Evolutionary conservation across 257 asterid species (phyloP).

Genomic region (Solanum gandarillasii): DNA sequence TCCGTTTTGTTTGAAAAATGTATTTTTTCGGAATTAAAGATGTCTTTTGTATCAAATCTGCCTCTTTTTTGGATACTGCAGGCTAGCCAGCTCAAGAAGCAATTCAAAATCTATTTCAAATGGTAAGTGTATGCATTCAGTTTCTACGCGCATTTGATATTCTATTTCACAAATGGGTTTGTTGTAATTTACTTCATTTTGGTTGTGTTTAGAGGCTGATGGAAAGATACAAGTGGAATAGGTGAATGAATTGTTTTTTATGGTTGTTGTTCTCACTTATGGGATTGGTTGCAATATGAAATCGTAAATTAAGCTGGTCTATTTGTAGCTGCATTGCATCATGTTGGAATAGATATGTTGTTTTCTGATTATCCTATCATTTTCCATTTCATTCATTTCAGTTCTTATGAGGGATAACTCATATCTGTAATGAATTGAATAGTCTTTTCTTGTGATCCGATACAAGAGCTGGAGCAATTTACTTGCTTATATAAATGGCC

Average conservation of each 20-base stretch:
- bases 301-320: not conserved
- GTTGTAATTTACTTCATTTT: not conserved
- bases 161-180: not conserved
- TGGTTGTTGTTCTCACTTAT: not conserved
- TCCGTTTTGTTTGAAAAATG: not conserved
- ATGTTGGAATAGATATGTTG: not conserved
- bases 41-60: not conserved
- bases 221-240: not conserved
- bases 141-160: not conserved
- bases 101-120: slow-evolving; percentile 5
- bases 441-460: slow-evolving; percentile 1
- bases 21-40: not conserved
- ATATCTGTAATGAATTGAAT: not conserved
- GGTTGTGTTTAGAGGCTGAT: not conserved
- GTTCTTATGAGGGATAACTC: not conserved
- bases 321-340: not conserved
- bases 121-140: slow-evolving; percentile 1
- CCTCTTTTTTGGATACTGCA: not conserved
- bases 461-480: slow-evolving; percentile 14
- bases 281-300: not conserved
- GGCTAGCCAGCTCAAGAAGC: slow-evolving; percentile 23
- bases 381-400: not conserved
- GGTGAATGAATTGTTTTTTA: not conserved
- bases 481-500: not conserved
- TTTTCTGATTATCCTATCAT: not conserved